Evolutionary conservation across 805 yeast species (phyloP).

Genomic region (Yarrowia yakushimensis): DNA sequence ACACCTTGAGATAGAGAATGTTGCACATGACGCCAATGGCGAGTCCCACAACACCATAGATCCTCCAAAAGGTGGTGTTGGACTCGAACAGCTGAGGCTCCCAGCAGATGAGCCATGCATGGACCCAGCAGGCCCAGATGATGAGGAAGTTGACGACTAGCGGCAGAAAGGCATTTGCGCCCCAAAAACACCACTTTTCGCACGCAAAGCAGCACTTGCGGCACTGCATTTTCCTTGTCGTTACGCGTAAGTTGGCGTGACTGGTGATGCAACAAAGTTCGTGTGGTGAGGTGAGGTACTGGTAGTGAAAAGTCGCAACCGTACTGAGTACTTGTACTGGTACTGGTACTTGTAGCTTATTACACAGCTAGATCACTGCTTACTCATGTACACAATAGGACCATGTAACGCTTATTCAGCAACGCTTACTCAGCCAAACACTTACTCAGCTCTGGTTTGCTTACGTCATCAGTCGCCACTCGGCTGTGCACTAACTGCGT

Average conservation of each 20-base stretch:
- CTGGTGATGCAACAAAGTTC: not conserved
- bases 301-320: too few relatives aligned
- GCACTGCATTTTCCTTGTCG: not conserved
- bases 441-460: too few relatives aligned
- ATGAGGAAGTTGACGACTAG: conserved; percentile 22
- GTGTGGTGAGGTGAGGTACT: too few relatives aligned
- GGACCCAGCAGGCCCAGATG: conserved; percentile 25
- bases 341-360: too few relatives aligned
- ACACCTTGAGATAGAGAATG: conserved; percentile 4
- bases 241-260: not conserved
- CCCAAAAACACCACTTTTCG: not conserved
- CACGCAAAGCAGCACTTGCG: conserved; percentile 25
- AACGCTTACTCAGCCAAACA: too few relatives aligned
- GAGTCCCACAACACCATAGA: not conserved
- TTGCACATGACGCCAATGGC: conserved; percentile 11
- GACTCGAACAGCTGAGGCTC: not conserved
- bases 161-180: conserved; percentile 2
- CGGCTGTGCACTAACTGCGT: too few relatives aligned
- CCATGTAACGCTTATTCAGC: too few relatives aligned
- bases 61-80: not conserved
- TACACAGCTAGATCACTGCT: too few relatives aligned
- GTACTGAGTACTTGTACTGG: too few relatives aligned
- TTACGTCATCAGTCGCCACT: too few relatives aligned
- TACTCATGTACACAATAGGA: too few relatives aligned
- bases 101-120: conserved; percentile 24